Evolutionary conservation across 345 rosid genomes (phyloP).

Genomic region (Excoecaria cochinchinensis): DNA sequence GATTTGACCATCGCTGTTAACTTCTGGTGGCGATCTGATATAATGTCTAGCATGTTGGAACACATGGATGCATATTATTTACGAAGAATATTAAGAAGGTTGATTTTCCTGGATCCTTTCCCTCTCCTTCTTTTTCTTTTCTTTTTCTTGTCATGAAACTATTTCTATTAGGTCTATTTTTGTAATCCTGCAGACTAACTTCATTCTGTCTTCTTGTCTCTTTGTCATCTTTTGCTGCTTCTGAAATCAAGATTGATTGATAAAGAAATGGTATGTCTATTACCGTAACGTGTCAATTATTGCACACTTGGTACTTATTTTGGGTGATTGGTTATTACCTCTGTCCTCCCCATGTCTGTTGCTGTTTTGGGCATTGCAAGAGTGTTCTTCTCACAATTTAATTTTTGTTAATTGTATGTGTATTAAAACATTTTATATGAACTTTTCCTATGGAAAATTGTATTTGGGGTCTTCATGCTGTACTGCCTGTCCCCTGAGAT

Average conservation of each 20-base stretch:
- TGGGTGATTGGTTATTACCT: background rate
- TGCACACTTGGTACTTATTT: slow-evolving; percentile 10
- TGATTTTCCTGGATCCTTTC: slow-evolving; percentile 10
- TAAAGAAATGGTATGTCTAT: slow-evolving; percentile 74
- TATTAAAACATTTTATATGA: background rate
- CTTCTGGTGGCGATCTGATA: slow-evolving; percentile 84
- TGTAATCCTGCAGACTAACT: slow-evolving; percentile 24
- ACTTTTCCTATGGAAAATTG: background rate
- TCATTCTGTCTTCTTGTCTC: slow-evolving; percentile 16
- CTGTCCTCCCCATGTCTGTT: background rate
- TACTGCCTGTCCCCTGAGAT: background rate
- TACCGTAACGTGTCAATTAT: slow-evolving; percentile 12
- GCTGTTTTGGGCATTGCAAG: background rate
- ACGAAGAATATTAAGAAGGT: slow-evolving; percentile 78
- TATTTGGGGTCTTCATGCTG: background rate
- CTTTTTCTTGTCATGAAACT: background rate
- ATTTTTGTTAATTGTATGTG: background rate
- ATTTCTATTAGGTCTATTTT: slow-evolving; percentile 16
- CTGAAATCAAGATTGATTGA: slow-evolving; percentile 60
- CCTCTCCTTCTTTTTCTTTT: background rate
- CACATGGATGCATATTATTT: slow-evolving; percentile 90
- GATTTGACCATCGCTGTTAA: slow-evolving; percentile 79
- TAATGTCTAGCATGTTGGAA: slow-evolving; percentile 59
- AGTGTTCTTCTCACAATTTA: background rate
- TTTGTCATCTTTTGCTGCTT: slow-evolving; percentile 25